Evolutionary conservation across 768 basidiomycete species (phyloP).

Genomic region (Termitomyces sp.): DNA sequence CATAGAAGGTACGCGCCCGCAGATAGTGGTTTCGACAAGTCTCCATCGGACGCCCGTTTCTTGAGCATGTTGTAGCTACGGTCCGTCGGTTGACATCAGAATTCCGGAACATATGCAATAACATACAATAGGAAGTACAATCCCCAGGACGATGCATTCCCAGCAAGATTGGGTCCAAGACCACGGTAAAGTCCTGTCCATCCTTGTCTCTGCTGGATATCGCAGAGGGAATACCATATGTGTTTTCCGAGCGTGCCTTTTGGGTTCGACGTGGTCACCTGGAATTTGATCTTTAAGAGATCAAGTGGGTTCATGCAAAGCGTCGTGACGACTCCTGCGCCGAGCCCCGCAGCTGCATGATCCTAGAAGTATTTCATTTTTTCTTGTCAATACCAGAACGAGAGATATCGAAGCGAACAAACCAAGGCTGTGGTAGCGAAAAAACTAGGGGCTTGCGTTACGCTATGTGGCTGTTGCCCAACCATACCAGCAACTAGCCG

Average conservation of each 20-base stretch:
- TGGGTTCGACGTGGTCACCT: slow-evolving; percentile 72
- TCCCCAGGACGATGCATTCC: slow-evolving; percentile 96
- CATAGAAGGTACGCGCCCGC: slow-evolving; percentile 81
- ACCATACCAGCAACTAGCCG: slow-evolving; percentile 32
- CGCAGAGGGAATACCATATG: slow-evolving; percentile 72
- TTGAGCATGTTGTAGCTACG: slow-evolving; percentile 92
- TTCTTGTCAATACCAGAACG: not conserved
- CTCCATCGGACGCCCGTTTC: slow-evolving; percentile 66
- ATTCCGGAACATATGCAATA: not conserved
- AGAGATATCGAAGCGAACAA: slow-evolving; percentile 11
- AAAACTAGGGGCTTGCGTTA: slow-evolving; percentile 44
- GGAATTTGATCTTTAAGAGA: slow-evolving; percentile 90
- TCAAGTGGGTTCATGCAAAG: slow-evolving; percentile 98
- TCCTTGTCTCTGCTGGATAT: slow-evolving; percentile 73
- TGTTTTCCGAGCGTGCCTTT: slow-evolving; percentile 62
- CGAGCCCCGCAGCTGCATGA: slow-evolving; percentile 91
- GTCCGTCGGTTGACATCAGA: slow-evolving; percentile 1
- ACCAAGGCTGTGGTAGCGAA: slow-evolving; percentile 50
- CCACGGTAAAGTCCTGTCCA: slow-evolving; percentile 90
- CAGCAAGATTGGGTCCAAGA: slow-evolving; percentile 85
- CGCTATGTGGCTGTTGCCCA: slow-evolving; percentile 10
- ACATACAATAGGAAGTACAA: slow-evolving; percentile 96
- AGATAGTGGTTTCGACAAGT: slow-evolving; percentile 64
- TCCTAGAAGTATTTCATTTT: slow-evolving; percentile 49
- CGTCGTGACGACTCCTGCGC: slow-evolving; percentile 89